Evolutionary conservation across 2,329 filamentous ascomycete species (phyloP).

Genomic region (Sclerotinia borealis): DNA sequence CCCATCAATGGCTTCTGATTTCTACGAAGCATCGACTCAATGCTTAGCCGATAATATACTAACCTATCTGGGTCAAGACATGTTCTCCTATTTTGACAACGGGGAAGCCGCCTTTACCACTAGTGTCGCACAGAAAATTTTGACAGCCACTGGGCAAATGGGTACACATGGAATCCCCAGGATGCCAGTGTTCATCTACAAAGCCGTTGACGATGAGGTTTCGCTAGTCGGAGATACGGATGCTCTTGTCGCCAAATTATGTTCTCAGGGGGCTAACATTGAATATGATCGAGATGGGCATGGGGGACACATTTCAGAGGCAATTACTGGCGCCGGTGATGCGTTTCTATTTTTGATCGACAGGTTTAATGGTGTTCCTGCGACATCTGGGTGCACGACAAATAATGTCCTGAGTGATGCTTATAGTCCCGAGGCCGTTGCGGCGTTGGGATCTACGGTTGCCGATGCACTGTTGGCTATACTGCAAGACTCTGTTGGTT

Average conservation of each 20-base stretch:
- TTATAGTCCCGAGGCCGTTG: background rate
- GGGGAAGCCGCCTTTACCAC: slow-evolving; percentile 26
- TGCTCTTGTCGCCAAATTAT: slow-evolving; percentile 37
- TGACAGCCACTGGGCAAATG: slow-evolving; percentile 1
- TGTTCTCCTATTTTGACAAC: slow-evolving; percentile 38
- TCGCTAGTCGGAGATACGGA: slow-evolving; percentile 40
- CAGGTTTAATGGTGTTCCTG: slow-evolving; percentile 11
- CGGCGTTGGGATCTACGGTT: background rate
- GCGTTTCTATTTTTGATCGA: slow-evolving; percentile 31
- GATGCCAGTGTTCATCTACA: slow-evolving; percentile 46
- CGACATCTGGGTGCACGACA: background rate
- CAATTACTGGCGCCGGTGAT: slow-evolving; percentile 32
- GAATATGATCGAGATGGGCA: slow-evolving; percentile 40
- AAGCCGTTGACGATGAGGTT: slow-evolving; percentile 42
- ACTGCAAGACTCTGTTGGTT: background rate
- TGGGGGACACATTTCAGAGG: slow-evolving; percentile 37
- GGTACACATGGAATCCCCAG: slow-evolving; percentile 36
- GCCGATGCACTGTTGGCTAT: background rate
- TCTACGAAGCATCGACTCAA: slow-evolving; percentile 28
- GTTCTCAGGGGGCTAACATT: slow-evolving; percentile 36
- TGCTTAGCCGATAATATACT: slow-evolving; percentile 25
- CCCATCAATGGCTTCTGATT: slow-evolving; percentile 29
- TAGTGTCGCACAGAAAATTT: background rate
- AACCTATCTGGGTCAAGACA: slow-evolving; percentile 33
- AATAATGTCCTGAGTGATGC: background rate